These are phyloP conservation scores for Geranomyces variabilis DNA, from an alignment of 192 early-diverging fungal genomes.

Conservation along the genomic window DNA sequence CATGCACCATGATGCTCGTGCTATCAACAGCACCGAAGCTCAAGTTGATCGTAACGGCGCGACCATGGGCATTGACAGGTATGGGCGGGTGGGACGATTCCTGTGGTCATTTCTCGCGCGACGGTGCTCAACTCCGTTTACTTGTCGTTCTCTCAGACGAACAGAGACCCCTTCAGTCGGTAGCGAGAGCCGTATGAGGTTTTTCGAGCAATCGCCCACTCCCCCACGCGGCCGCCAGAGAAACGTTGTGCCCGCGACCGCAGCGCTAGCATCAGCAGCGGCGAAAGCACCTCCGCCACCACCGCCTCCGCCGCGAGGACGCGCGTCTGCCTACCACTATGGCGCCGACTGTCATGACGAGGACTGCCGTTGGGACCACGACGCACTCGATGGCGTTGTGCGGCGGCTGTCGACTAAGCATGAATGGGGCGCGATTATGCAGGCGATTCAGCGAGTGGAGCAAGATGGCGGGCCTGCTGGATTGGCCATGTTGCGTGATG, in stretches of 20 bases:
- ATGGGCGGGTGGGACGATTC: too few relatives aligned
- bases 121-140: too few relatives aligned
- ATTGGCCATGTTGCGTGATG: not conserved
- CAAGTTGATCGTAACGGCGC: too few relatives aligned
- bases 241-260: not conserved
- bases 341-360: not conserved
- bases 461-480: not conserved
- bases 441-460: constrained; percentile 1
- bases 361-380: constrained; percentile 18
- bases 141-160: too few relatives aligned
- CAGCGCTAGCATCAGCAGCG: not conserved
- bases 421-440: constrained; percentile 21
- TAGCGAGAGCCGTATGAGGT: not conserved
- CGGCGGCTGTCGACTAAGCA: not conserved
- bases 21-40: too few relatives aligned
- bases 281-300: not conserved
- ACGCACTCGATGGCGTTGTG: constrained; percentile 9
- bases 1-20: too few relatives aligned
- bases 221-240: not conserved
- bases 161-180: not conserved
- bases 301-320: not conserved
- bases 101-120: too few relatives aligned
- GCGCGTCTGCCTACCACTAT: not conserved
- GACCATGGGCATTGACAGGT: too few relatives aligned
- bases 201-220: too few relatives aligned